Evolutionary conservation across 805 yeast genomes (phyloP), one percentile per base, ranked within the genome.

Genomic region (Metschnikowia gruessii): DNA sequence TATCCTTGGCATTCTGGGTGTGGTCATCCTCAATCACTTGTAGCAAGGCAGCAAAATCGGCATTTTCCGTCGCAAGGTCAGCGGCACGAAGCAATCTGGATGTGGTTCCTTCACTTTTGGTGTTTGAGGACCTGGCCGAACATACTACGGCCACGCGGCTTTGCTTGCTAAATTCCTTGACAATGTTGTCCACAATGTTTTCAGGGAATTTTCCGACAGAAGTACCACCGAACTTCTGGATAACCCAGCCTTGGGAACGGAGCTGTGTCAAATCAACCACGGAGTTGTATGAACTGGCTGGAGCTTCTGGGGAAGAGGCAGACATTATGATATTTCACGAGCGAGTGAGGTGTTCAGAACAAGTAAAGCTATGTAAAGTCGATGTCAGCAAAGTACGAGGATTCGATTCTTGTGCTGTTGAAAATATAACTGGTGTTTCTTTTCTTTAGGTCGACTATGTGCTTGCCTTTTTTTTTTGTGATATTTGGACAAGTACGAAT

Each of bases 221-320:
- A 13, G 99, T 94, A 44, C 99, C 99, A 40, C 99, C 99, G 60
- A 88, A 94, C 67, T 94, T 94, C 66, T 94, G 99, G 6, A 94
- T 60, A 35, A 72, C 54, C 77, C 77, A 72, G 8, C 72, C 72
- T 15, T 50, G 43, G 22, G 60, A 38, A 15, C 53, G 42, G 12
- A 54, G 56, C 17, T 52, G 47, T 29, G 60, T 62, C 36, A 72
- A 57, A 52, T 72, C 77, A 26, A 68, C 61, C 34, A 72, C 74
- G 2, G 76, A 70, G 45, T 69, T 71, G 46, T 69, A 72, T 2
- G 74, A 67, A 39, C 55, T 57, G 12, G 57, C 63, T 3, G 61
- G 57, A 7, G 54, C 42, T 32, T 51, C 33, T n/a, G 67, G 64
- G 3, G 50, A 46, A 1, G 55, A 49, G 17, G 47, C 40, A 7